These are phyloP conservation scores for Draba incana DNA, from an alignment of 345 rosid genomes.

Conservation along the genomic window DNA sequence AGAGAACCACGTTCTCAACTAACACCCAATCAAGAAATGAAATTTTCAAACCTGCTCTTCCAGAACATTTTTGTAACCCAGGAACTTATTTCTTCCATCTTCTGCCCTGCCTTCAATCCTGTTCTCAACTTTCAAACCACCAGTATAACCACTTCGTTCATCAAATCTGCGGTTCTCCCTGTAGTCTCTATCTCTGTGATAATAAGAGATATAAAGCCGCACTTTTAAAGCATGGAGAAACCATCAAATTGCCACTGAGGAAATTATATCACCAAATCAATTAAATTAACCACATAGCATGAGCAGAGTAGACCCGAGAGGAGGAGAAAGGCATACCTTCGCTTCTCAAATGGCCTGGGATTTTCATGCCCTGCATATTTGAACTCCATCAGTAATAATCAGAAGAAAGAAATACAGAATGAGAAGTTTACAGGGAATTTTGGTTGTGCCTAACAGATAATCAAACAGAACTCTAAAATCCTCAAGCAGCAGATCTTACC, in stretches of 20 bases:
- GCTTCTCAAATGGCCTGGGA: constrained; percentile 57
- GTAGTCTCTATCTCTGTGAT: constrained; percentile 55
- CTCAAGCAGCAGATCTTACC: constrained; percentile 56
- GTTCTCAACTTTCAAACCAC: constrained; percentile 56
- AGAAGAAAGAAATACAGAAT: constrained; percentile 25
- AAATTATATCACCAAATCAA: too few relatives aligned
- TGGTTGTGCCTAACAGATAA: constrained; percentile 8
- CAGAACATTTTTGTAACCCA: constrained; percentile 51
- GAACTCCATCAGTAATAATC: constrained; percentile 16
- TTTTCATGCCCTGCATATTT: constrained; percentile 69
- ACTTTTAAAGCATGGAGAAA: constrained; percentile 12
- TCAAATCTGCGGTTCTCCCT: constrained; percentile 56
- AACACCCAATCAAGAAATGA: constrained; percentile 15
- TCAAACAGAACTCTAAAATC: constrained; percentile 9
- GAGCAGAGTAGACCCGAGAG: background rate
- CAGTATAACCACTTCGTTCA: constrained; percentile 60
- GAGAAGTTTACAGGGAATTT: constrained; percentile 2
- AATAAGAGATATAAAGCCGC: constrained; percentile 20
- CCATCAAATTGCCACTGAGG: constrained; percentile 14
- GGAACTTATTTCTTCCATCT: constrained; percentile 49
- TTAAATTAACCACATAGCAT: too few relatives aligned
- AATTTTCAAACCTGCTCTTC: constrained; percentile 67
- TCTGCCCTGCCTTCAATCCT: constrained; percentile 52
- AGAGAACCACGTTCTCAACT: constrained; percentile 8
- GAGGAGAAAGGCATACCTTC: constrained; percentile 48